Evolutionary conservation across 2,329 filamentous ascomycete genomes (phyloP), one percentile per base, ranked within the genome.

Genomic region (Penicillium hesseltinei): DNA sequence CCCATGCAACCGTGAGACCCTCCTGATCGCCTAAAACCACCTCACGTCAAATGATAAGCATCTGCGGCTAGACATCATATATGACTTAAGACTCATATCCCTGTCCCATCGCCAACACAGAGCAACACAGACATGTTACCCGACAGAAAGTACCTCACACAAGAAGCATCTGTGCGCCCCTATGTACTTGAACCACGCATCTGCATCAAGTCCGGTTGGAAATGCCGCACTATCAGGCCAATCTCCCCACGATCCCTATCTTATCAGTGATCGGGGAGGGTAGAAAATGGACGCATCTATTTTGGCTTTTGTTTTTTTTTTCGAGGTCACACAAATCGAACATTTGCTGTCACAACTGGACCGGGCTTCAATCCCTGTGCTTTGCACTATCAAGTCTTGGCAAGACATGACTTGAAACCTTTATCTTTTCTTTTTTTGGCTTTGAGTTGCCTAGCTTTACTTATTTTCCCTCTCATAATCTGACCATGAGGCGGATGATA

Each of bases 331-430:
- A 44, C 46, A 44, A 51, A 55, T 55, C 46, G 46, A 43, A 42
- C 17, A 42, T 51, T 38, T 55, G 51, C 23, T 42, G 17, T 27
- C 19, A 25, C 23, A 51, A 51, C 53, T 55, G 19, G 53, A 39
- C 53, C 31, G 39, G 39, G 38, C 39, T 36, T 35, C 31, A 44
- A 51, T 55, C 38, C 52, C 52, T 55, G 52, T 21, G 6, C 36
- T 54, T 31, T 49, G 53, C 23, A 55, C 39, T 44, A 55, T 55
- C 53, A 55, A 29, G 31, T 55, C 46, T 55, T 55, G 53, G 53
- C 52, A 42, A 54, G 52, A 54, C 53, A 51, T 39, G 17, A 48
- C 39, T 51, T 51, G 53, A 55, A 55, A 55, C 53, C 38, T 31
- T 39, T n/a, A 36, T 50, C n/a, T 43, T 55, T 55, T 29, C 8